Evolutionary conservation across 2,329 filamentous ascomycete species (phyloP).

Genomic region (Cladophialophora exuberans): DNA sequence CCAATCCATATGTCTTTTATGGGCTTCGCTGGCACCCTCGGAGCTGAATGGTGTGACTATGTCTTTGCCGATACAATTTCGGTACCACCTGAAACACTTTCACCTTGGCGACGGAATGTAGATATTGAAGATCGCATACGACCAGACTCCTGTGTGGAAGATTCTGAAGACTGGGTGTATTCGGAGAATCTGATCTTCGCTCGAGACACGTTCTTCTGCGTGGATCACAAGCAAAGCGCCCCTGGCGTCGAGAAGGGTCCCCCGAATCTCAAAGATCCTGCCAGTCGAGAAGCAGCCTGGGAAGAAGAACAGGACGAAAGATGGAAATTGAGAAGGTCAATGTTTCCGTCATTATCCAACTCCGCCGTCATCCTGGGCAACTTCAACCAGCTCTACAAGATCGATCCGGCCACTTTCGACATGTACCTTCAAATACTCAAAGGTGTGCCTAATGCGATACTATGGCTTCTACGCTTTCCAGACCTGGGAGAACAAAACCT

Average conservation of each 20-base stretch:
- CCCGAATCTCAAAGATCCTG: constrained; percentile 31
- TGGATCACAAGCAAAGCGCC: constrained; percentile 91
- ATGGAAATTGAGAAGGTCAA: constrained; percentile 90
- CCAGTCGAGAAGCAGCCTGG: constrained; percentile 73
- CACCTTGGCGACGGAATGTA: constrained; percentile 76
- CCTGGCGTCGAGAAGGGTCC: constrained; percentile 57
- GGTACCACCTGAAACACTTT: constrained; percentile 78
- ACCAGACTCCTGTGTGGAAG: constrained; percentile 68
- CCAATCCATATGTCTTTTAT: constrained; percentile 99
- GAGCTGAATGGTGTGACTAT: constrained; percentile 98
- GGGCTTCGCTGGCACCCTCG: constrained; percentile 95
- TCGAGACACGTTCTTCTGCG: constrained; percentile 95
- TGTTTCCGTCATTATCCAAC: constrained; percentile 82
- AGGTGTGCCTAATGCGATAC: constrained; percentile 79
- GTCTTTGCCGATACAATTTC: constrained; percentile 87
- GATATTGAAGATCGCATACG: constrained; percentile 69
- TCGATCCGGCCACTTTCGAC: constrained; percentile 94
- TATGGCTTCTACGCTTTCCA: constrained; percentile 97
- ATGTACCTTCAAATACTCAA: constrained; percentile 92
- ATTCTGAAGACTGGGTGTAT: constrained; percentile 85
- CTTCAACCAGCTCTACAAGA: constrained; percentile 99
- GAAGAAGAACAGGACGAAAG: constrained; percentile 77
- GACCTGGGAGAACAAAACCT: constrained; percentile 89
- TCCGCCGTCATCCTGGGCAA: constrained; percentile 91
- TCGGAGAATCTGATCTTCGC: constrained; percentile 96